Evolutionary conservation across 441 rosid species (phyloP), one percentile per base, ranked within the genome.

Genomic region (Croton laevigatus): DNA sequence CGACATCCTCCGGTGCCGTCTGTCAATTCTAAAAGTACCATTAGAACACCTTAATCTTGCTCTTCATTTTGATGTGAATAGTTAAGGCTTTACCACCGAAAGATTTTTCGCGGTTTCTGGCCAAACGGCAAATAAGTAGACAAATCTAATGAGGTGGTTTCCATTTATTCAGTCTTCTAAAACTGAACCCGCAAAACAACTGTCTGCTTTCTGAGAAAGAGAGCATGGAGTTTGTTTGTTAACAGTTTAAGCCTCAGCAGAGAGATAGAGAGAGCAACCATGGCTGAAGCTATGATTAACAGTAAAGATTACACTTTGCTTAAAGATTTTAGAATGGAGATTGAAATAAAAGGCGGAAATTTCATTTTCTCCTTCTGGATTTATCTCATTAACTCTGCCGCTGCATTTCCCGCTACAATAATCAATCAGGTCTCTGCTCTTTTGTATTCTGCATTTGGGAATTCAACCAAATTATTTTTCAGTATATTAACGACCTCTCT

Each of bases 341-440:
- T 84, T 64, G 87, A 83, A 73, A 78, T 64, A 70, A 73, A 71
- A 60, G 87, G 74, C 32, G 84, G 70, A 48, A 61, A 83, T 67
- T 86, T 87, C 76, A 77, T 68, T 67, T 78, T 91, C 49, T 87
- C 89, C 68, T 91, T 85, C 73, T 91, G 94, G 96, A 75, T 86
- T 81, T 91, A 85, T 77, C 86, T 91, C 71, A 74, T 85, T 59
- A 45, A 49, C 61, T 51, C 67, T 44, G 70, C 78, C 80, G 69
- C 88, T 32, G 57, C 84, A 20, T 87, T 81, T 77, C 91, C 94
- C 52, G 72, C 84, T 6, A 80, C 87, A 54, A 76, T 88, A 71
- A 73, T 88, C 65, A 76, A 84, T 66, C 96, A 85, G 92, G 97
- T 87, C 52, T 46, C 20, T 4, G 57, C 4, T 23, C 3, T 9